Base-by-base conservation (phyloP, 257 asterid genomes). In the Przewalskia tangutica region DNA sequence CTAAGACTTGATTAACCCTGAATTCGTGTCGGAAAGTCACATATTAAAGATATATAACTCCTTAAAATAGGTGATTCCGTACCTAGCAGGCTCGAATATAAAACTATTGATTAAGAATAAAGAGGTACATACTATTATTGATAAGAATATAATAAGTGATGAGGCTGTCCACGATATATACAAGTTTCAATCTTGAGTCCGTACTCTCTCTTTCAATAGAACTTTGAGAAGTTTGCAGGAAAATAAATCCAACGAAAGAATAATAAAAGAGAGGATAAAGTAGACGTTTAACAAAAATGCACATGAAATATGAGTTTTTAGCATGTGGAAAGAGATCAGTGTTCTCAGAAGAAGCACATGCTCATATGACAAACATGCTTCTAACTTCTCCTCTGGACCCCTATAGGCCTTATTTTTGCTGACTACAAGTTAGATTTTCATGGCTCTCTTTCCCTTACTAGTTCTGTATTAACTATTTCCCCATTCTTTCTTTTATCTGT, bases 301-400 rank as follows among this genome's bases (percentile, higher is more conserved):
- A 62, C 82, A 80, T 80, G 82, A 66, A 70, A 46, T 64, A 7
- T 2, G 76, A 80, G 63, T 79, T 81, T 85, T 77, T 85, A 53
- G 85, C 90, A 85, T 85, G 90, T 85, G 90, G 38, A 77, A 59
- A 75, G 81, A 66, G 46, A 44, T 51, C 50, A 62, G 63, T 65
- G 50, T 23, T 23, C 65, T 86, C 89, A 84, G 89, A 84, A 70
- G 77, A 46, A 80, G 84, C 90, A 87, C 90, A 87, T 87, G 89
- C 62, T 53, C 27, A 83, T 66, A 77, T 77, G 80, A 73, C 78
- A 71, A 71, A 80, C 84, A 85, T 83, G 71, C 85, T 77, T 85
- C 82, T 48, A 85, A 23, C 71, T 62, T 23, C 27, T 23, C 27
- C 27, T 23, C 27, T 23, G 27, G 27, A 23, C 27, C 27, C 27